These are phyloP conservation scores for Tolypocladium ovalisporum DNA, from an alignment of 2,329 filamentous ascomycete genomes.

Conservation along the genomic window DNA sequence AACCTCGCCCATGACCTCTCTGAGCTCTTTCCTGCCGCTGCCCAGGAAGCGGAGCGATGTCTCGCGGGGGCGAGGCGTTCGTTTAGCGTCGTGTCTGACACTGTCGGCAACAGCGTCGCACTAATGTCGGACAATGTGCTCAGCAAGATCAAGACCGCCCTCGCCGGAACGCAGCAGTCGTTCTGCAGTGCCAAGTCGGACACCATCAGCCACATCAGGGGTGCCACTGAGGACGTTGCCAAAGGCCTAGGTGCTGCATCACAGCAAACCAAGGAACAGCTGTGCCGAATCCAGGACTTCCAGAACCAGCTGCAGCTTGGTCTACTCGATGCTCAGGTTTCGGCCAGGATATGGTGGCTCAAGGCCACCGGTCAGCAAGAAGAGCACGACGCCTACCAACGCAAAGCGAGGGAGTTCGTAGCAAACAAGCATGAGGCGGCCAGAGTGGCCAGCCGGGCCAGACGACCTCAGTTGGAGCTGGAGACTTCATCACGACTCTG, in stretches of 20 bases:
- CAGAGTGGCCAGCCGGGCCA: constrained; percentile 14
- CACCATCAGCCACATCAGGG: constrained; percentile 7
- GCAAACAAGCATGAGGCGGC: constrained; percentile 23
- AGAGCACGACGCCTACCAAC: constrained; percentile 34
- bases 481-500: constrained; percentile 10
- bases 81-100: constrained; percentile 18
- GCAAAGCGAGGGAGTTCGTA: constrained; percentile 33
- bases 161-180: constrained; percentile 11
- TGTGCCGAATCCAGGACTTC: constrained; percentile 13
- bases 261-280: constrained; percentile 8
- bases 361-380: constrained; percentile 37
- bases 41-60: constrained; percentile 25
- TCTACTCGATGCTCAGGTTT: constrained; percentile 42
- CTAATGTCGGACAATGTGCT: constrained; percentile 16
- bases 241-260: constrained; percentile 7
- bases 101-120: constrained; percentile 10
- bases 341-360: constrained; percentile 47
- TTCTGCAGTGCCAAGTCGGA: constrained; percentile 10
- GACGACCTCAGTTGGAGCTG: constrained; percentile 13
- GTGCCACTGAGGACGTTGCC: constrained; percentile 9
- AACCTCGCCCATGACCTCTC: constrained; percentile 30
- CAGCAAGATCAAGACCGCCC: constrained; percentile 10
- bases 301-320: constrained; percentile 31
- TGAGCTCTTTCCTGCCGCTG: constrained; percentile 26
- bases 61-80: constrained; percentile 22